Evolutionary conservation across 1,284 basidiomycete genomes (phyloP), one percentile per base, ranked within the genome.

Genomic region (Thelephora terrestris): DNA sequence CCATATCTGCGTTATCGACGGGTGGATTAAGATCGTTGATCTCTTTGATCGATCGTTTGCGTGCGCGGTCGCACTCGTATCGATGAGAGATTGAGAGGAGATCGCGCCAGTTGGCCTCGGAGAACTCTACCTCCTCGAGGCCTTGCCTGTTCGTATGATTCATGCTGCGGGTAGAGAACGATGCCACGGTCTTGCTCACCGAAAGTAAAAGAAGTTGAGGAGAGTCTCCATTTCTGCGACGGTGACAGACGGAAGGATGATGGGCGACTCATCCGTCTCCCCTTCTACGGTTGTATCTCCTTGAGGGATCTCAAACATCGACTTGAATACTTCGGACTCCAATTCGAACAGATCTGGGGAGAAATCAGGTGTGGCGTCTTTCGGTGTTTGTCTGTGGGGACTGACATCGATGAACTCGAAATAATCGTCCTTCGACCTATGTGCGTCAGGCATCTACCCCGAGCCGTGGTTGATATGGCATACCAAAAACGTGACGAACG

Each of bases 391-490:
- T 14, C 7, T 3, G 9, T 12, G 25, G 9, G 25, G 9, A 32
- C 29, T 32, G 29, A 32, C 29, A 61, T 14, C 61, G 58, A 47
- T 67, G 64, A 6, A 68, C 58, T 51, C 55, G 61, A 56, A 64
- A 69, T 6, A 64, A 57, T 9, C 52, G 50, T n/a, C 58, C 48
- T 42, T 64, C 61, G 1, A 65, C 64, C 65, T 67, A 39, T n/a
- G 7, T 12, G 14, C 29, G 9, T 14, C 29, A 14, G 29, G 7
- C 14, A 32, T 10, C 7, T 3, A 32, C 3, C 14, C 14, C 7
- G 12, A 5, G 12, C 29, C 29, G 3, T 32, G 29, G 9, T 7
- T 32, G 29, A 32, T 32, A 32, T 10, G 4, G 29, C 29, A 12
- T 32, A 32, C 29, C 29, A 32, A 32, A 32, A 32, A 10, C 29